A percentile compares a stretch with the other conserved stretches of the same genome.
Evolutionary conservation across 106 monocot genomes (phyloP).

Genomic region (Apostasia shenzhenica): DNA sequence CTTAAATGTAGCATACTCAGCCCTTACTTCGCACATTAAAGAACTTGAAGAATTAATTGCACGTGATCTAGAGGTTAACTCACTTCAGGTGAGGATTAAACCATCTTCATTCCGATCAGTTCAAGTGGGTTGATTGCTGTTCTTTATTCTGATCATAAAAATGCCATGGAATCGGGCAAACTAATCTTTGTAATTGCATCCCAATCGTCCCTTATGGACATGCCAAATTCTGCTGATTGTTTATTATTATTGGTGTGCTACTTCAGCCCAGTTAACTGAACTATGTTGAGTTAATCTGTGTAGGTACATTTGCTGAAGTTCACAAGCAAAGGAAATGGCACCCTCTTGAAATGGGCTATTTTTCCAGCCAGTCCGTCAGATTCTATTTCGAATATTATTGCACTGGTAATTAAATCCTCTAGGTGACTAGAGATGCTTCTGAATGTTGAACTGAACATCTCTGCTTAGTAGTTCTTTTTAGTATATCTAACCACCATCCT

Average conservation of each 20-base stretch:
- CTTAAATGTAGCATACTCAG: constrained; percentile 53
- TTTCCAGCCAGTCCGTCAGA: constrained; percentile 51
- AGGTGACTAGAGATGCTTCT: not conserved
- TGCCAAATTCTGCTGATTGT: no score
- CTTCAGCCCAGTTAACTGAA: not conserved
- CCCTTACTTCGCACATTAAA: constrained; percentile 41
- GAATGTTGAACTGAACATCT: not conserved
- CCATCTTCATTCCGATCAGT: not conserved
- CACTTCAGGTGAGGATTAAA: constrained; percentile 48
- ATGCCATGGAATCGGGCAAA: no score
- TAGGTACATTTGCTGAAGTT: constrained; percentile 60
- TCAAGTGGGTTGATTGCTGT: no score
- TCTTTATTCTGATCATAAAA: no score
- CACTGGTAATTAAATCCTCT: constrained; percentile 45
- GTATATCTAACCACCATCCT: not conserved
- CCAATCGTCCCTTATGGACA: no score
- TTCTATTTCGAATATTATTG: constrained; percentile 57
- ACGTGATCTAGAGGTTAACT: constrained; percentile 61
- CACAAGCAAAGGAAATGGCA: constrained; percentile 49
- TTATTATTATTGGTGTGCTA: no score
- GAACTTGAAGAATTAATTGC: constrained; percentile 67
- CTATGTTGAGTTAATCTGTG: not conserved
- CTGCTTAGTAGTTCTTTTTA: not conserved
- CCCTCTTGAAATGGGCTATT: constrained; percentile 63
- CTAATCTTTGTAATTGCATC: no score